Evolutionary conservation across 2,329 filamentous ascomycete genomes (phyloP).

Genomic region (Nemania abortiva): DNA sequence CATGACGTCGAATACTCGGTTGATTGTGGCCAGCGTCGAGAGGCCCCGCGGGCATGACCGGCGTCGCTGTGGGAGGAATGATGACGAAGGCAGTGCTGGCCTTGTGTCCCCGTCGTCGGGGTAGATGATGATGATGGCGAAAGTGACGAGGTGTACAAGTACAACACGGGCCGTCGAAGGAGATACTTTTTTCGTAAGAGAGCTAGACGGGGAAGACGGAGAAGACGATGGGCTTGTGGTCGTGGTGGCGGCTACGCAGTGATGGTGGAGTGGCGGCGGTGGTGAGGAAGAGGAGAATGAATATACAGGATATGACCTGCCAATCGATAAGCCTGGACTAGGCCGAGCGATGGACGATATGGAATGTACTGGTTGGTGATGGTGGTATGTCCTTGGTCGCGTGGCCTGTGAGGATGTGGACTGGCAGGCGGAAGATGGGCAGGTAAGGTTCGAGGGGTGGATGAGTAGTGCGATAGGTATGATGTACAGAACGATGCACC

Average conservation of each 20-base stretch:
- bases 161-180: background rate
- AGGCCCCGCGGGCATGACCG: constrained; percentile 44
- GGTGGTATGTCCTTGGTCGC: constrained; percentile 24
- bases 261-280: background rate
- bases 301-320: background rate
- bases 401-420: constrained; percentile 29
- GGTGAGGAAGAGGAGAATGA: constrained; percentile 23
- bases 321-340: constrained; percentile 35
- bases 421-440: constrained; percentile 7
- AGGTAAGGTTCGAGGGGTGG: constrained; percentile 25
- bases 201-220: background rate
- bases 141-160: constrained; percentile 5
- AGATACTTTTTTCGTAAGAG: background rate
- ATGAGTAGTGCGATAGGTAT: constrained; percentile 9
- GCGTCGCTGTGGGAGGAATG: constrained; percentile 9
- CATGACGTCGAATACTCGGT: constrained; percentile 42
- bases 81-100: constrained; percentile 12
- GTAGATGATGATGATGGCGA: background rate
- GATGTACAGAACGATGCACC: background rate
- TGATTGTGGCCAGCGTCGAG: constrained; percentile 26
- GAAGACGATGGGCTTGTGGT: background rate
- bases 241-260: background rate
- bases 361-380: background rate
- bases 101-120: constrained; percentile 24
- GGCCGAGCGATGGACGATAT: background rate